Percentiles rank a stretch among this genome's conserved stretches.
Evolutionary conservation across 2,329 filamentous ascomycete genomes (phyloP).

Genomic region (Apiospora arundinis): DNA sequence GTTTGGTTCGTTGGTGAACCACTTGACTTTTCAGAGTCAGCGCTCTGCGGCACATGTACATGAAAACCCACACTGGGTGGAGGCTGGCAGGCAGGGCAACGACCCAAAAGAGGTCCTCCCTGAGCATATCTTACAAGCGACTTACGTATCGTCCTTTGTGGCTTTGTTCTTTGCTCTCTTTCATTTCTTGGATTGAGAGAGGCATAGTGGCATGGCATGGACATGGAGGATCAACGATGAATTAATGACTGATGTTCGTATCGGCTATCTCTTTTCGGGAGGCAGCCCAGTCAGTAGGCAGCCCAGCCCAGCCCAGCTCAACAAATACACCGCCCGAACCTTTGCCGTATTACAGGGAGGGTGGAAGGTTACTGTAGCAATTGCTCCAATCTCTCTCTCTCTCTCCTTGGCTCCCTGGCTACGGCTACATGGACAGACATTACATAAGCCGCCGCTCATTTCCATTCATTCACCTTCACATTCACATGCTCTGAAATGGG

Average conservation of each 20-base stretch:
- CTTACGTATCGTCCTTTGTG: constrained; percentile 14
- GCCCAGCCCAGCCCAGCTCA: not conserved
- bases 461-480: not conserved
- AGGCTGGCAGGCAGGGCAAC: constrained; percentile 17
- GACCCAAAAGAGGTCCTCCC: constrained; percentile 7
- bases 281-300: constrained; percentile 4
- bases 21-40: constrained; percentile 14
- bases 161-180: not conserved
- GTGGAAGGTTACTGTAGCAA: not conserved
- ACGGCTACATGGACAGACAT: not conserved
- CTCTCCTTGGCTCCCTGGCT: not conserved
- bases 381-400: constrained; percentile 6
- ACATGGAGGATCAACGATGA: not conserved
- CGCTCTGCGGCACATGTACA: constrained; percentile 4
- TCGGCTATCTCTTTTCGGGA: constrained; percentile 9
- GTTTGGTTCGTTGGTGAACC: not conserved
- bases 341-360: constrained; percentile 1
- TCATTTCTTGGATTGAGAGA: not conserved
- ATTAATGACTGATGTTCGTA: not conserved
- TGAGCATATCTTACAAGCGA: not conserved
- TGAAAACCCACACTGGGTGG: constrained; percentile 10
- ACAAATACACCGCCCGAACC: not conserved
- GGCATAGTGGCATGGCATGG: too few species aligned
- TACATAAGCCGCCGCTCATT: not conserved
- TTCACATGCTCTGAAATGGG: not conserved